Conservation (phyloP, 176 grass and related monocot species). For the Avena insularis region DNA sequence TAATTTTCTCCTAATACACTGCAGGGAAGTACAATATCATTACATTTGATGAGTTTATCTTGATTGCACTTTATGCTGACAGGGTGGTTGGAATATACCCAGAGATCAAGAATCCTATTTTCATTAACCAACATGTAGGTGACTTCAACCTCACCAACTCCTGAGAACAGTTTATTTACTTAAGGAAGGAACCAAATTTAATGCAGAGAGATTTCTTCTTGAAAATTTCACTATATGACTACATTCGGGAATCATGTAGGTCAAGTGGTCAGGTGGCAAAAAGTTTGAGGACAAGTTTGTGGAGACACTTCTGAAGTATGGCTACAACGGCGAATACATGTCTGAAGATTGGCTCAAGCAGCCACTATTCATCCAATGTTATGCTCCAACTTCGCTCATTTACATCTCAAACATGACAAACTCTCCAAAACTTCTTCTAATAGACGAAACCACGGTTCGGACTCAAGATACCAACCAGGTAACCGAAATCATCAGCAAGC, state of each 20-base stretch:
- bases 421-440: conserved; percentile 78
- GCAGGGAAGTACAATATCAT: conserved; percentile 81
- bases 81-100: conserved; percentile 90
- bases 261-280: conserved; percentile 63
- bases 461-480: conserved; percentile 93
- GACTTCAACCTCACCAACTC: not conserved
- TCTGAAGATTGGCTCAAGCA: conserved; percentile 71
- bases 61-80: conserved; percentile 64
- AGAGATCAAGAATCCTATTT: conserved; percentile 85
- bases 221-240: not conserved
- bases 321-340: conserved; percentile 72
- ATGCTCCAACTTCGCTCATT: conserved; percentile 73
- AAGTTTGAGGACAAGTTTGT: conserved; percentile 83
- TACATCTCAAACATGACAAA: conserved; percentile 74
- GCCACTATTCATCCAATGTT: conserved; percentile 75
- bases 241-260: conserved; percentile 49
- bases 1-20: conserved; percentile 31
- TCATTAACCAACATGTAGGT: conserved; percentile 83
- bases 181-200: not conserved
- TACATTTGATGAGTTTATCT: conserved; percentile 82
- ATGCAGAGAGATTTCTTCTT: not conserved
- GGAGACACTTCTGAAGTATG: conserved; percentile 62
- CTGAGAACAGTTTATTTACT: not conserved
- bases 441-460: conserved; percentile 54
- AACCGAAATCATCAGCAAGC: not conserved